phyloP scores from a whole-genome alignment of 495 filamentous ascomycete species.

The Thozetella sp. region DNA sequence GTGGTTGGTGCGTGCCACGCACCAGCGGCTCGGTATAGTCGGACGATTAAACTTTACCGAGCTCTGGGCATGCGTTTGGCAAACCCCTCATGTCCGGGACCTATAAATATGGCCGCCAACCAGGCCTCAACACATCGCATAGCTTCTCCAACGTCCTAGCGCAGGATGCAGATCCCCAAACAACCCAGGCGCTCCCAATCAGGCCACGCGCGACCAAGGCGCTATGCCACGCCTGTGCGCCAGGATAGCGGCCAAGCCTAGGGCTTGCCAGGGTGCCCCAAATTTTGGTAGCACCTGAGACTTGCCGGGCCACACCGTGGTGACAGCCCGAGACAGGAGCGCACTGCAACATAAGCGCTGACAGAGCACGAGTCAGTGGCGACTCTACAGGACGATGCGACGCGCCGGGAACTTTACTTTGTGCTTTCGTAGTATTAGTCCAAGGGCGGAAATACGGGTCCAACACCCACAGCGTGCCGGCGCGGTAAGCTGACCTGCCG shows the following conservation, averaged over 20 bases:
- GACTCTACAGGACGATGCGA: too few relatives aligned
- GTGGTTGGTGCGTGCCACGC: too few relatives aligned
- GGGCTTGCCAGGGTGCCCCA: background rate
- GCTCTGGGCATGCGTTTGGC: too few relatives aligned
- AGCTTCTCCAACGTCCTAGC: conserved; percentile 1
- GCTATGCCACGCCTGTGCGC: background rate
- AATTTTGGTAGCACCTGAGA: too few relatives aligned
- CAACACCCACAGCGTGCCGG: background rate
- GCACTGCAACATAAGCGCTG: background rate
- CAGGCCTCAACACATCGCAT: background rate
- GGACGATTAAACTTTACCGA: too few relatives aligned
- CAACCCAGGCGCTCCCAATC: background rate
- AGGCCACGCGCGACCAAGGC: background rate
- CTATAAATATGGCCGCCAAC: background rate
- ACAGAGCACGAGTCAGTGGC: background rate
- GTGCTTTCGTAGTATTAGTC: background rate
- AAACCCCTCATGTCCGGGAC: background rate
- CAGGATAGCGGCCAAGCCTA: background rate
- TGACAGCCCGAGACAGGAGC: background rate
- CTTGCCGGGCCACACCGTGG: background rate
- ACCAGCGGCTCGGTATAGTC: too few relatives aligned
- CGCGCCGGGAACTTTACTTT: too few relatives aligned
- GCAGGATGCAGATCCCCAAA: background rate
- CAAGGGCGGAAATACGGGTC: background rate
- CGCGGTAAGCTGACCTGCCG: background rate